Base-by-base conservation (phyloP, 2,329 filamentous ascomycete species). In the Cordyceps farinosa region DNA sequence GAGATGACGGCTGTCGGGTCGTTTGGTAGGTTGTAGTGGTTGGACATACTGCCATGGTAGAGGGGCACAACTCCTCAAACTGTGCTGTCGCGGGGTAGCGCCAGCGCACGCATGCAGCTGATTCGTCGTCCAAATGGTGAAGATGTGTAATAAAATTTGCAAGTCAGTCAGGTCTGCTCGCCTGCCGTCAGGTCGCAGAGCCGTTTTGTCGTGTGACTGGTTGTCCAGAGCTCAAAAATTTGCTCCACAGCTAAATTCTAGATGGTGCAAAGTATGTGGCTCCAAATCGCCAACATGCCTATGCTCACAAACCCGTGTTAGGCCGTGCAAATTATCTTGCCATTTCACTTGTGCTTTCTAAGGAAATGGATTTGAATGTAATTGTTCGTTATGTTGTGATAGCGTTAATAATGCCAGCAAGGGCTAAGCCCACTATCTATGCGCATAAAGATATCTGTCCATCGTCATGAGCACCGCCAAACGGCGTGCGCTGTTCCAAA, bases 401-500 rank as follows among this genome's bases (percentile, higher is more conserved):
- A 29, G 34, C 40, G 50, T 47, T 54, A 56, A 40, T 40, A 36
- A 62, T 55, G 5, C 51, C 50, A 47, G 51, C 6, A 27, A 3
- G 50, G 50, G 50, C 34, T 40, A 42, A 17, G 51, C 60, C 60
- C 51, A 40, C 44, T 55, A 62, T 62, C 51, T 62, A 62, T 61
- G 40, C 38, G 7, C 42, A 27, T 52, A 55, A 50, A 50, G 17
- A 62, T 65, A 55, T 61, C 47, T 36, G 56, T 65, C 62, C 65
- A 61, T 65, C 7, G 38, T 59, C 50, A 54, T 62, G 44, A 59
- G 55, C 52, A 56, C 57, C 30, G 42, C 48, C 59, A 64, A 47
- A 44, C 5, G 11, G n/a, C 47, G n/a, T 9, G 42, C 48, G 51
- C 60, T 22, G 29, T 61, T 53, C 58, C 48, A 44, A 45, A 61